Conservation (phyloP, 176 grass and related monocot species). For the Paspalum notatum region DNA sequence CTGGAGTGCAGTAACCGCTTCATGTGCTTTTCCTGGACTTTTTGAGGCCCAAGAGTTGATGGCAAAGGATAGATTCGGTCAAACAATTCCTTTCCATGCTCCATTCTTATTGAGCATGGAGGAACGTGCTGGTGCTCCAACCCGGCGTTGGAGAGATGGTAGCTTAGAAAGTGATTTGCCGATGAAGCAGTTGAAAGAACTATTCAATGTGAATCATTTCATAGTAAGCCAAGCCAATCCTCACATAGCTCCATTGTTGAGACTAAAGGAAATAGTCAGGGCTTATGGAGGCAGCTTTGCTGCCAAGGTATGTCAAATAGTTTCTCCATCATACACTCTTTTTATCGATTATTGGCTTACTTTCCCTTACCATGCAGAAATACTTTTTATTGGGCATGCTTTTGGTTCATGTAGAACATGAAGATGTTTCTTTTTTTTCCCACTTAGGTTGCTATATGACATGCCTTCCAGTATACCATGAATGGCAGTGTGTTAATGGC, state of each 20-base stretch:
- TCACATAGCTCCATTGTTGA: constrained; percentile 83
- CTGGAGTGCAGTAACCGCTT: constrained; percentile 94
- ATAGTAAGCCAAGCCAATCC: constrained; percentile 97
- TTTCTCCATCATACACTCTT: background rate
- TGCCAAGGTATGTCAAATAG: constrained; percentile 69
- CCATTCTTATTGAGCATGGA: constrained; percentile 60
- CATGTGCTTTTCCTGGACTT: constrained; percentile 91
- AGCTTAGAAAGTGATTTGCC: constrained; percentile 96
- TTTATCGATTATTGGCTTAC: constrained; percentile 24
- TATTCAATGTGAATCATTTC: constrained; percentile 96
- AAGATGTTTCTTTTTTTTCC: constrained; percentile 17
- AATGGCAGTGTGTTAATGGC: constrained; percentile 10
- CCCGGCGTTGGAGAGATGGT: constrained; percentile 85
- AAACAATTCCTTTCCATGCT: constrained; percentile 87
- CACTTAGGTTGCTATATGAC: constrained; percentile 1
- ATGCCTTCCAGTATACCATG: background rate
- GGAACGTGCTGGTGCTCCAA: constrained; percentile 47
- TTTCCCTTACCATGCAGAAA: background rate
- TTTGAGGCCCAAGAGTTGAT: constrained; percentile 97
- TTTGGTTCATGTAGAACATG: background rate
- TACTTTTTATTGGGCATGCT: background rate
- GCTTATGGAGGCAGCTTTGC: constrained; percentile 85
- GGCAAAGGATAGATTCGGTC: constrained; percentile 93
- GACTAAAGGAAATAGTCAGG: constrained; percentile 79
- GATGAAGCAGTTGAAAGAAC: constrained; percentile 81